Percentiles rank a stretch among this genome's conserved stretches.
These are phyloP conservation scores for Phalaenopsis equestris DNA, from an alignment of 106 monocot genomes.

Conservation along the genomic window DNA sequence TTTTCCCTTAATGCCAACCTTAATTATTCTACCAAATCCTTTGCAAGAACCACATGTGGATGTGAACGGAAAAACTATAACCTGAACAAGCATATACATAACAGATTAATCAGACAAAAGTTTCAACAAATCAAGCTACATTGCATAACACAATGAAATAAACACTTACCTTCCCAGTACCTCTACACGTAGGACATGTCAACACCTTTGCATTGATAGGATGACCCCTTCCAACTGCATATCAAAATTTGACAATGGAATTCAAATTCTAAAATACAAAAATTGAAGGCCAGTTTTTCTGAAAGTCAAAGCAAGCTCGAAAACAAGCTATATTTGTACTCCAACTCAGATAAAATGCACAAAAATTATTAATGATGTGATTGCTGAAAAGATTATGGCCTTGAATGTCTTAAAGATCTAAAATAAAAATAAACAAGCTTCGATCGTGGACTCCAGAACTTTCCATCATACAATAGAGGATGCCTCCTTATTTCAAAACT, in stretches of 20 bases:
- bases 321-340: not conserved
- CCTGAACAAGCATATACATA: conserved; percentile 33
- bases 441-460: too few relatives aligned
- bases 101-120: conserved; percentile 8
- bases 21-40: conserved; percentile 70
- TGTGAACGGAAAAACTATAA: conserved; percentile 81
- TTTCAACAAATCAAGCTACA: not conserved
- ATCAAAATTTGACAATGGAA: not conserved
- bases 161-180: conserved; percentile 63
- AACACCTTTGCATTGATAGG: conserved; percentile 53
- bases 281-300: not conserved
- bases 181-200: conserved; percentile 63
- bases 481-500: too few relatives aligned
- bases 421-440: too few relatives aligned
- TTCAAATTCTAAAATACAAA: not conserved
- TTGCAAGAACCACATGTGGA: conserved; percentile 67
- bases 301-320: not conserved
- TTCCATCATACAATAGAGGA: too few relatives aligned
- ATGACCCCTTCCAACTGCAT: conserved; percentile 81
- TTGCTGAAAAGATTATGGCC: too few relatives aligned
- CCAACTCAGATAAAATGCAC: not conserved
- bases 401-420: too few relatives aligned
- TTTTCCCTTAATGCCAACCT: conserved; percentile 36
- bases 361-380: too few relatives aligned
- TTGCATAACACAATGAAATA: not conserved